Evolutionary conservation across 306 rosid species (phyloP).

Genomic region (Sphenostylis stenocarpa): DNA sequence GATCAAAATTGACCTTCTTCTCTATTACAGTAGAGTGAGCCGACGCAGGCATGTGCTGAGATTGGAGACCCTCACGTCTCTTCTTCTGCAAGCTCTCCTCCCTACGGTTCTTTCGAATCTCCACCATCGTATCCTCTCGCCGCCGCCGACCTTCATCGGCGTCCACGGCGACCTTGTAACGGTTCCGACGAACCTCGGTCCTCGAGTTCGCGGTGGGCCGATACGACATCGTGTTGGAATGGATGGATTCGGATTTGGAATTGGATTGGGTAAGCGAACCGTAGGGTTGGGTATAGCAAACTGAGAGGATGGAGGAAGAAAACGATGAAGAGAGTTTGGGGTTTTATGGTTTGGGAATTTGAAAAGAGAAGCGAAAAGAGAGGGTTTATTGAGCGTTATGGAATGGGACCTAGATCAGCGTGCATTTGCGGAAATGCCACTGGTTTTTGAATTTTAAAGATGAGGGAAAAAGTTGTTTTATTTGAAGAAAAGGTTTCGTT

Average conservation of each 20-base stretch:
- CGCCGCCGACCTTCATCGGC: slow-evolving; percentile 90
- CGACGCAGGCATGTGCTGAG: slow-evolving; percentile 46
- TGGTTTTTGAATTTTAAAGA: slow-evolving; percentile 52
- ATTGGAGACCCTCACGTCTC: slow-evolving; percentile 76
- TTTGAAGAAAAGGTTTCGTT: slow-evolving; percentile 24
- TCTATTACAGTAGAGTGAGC: slow-evolving; percentile 19
- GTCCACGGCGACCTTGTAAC: slow-evolving; percentile 88
- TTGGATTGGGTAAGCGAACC: neutral
- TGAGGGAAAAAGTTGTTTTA: slow-evolving; percentile 43
- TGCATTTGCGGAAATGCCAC: slow-evolving; percentile 47
- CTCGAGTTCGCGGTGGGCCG: slow-evolving; percentile 59
- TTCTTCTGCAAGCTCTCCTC: slow-evolving; percentile 87
- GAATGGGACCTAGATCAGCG: slow-evolving; percentile 46
- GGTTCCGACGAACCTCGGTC: slow-evolving; percentile 82
- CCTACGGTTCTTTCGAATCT: slow-evolving; percentile 81
- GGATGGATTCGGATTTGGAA: neutral
- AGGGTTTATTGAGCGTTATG: slow-evolving; percentile 14
- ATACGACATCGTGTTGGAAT: slow-evolving; percentile 60
- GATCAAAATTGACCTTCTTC: slow-evolving; percentile 27
- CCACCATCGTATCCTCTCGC: slow-evolving; percentile 84
- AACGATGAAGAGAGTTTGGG: slow-evolving; percentile 30
- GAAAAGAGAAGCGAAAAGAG: neutral
- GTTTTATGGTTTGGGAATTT: neutral
- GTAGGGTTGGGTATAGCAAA: slow-evolving; percentile 19
- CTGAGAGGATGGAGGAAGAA: neutral